These are phyloP conservation scores for Phytophthora nicotianae DNA, from an alignment of 352 stramenopile genomes.

Conservation along the genomic window DNA sequence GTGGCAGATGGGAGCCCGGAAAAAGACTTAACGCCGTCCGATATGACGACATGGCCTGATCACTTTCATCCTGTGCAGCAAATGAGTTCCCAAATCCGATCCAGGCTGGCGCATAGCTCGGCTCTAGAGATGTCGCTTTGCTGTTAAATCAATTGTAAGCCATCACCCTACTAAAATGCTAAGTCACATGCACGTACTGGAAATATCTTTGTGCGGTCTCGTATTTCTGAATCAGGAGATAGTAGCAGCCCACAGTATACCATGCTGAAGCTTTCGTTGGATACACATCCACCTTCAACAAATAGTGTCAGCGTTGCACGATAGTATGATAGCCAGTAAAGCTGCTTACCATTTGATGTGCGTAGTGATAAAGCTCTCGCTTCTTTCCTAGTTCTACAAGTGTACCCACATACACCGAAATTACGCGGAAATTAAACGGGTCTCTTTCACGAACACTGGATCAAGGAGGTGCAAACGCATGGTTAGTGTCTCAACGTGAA, in stretches of 20 bases:
- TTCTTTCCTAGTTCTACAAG: slow-evolving; percentile 94
- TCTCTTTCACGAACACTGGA: slow-evolving; percentile 75
- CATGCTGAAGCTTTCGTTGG: slow-evolving; percentile 93
- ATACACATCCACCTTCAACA: slow-evolving; percentile 88
- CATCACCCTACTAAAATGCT: background rate
- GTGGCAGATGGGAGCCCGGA: slow-evolving; percentile 91
- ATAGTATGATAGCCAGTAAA: background rate
- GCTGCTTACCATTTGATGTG: slow-evolving; percentile 90
- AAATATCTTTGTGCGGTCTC: slow-evolving; percentile 97
- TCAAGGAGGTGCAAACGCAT: background rate
- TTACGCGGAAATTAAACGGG: slow-evolving; percentile 83
- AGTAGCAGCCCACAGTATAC: slow-evolving; percentile 98
- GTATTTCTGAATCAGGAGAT: slow-evolving; percentile 93
- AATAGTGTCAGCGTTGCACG: background rate
- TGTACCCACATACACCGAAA: slow-evolving; percentile 89
- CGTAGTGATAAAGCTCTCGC: slow-evolving; percentile 94
- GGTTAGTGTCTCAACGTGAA: background rate
- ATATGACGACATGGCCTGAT: slow-evolving; percentile 98
- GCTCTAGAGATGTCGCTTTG: slow-evolving; percentile 92
- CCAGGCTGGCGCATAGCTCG: slow-evolving; percentile 95
- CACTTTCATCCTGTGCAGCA: slow-evolving; percentile 96
- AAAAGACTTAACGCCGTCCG: slow-evolving; percentile 94
- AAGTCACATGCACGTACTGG: slow-evolving; percentile 63
- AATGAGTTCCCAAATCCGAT: slow-evolving; percentile 98
- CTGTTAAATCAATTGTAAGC: slow-evolving; percentile 35